Conservation (phyloP, 1,139 yeast species). For the Suhomyces ambrosiae region DNA sequence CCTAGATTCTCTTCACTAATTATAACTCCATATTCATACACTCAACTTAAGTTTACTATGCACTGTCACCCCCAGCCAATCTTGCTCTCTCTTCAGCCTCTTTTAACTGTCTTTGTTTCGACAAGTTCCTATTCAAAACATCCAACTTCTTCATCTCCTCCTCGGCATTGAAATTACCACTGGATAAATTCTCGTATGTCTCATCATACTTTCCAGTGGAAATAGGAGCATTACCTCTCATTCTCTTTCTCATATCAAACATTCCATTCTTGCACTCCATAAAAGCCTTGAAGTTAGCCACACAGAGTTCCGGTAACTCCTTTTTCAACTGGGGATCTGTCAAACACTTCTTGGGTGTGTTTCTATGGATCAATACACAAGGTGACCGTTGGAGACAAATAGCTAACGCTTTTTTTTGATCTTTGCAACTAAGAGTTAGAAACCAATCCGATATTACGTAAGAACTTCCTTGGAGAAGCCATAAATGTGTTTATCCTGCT, state of each 20-base stretch:
- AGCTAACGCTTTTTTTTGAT: slow-evolving; percentile 90
- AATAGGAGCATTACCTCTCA: slow-evolving; percentile 90
- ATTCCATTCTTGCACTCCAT: slow-evolving; percentile 85
- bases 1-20: no score
- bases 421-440: slow-evolving; percentile 71
- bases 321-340: slow-evolving; percentile 75
- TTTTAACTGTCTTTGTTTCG: slow-evolving; percentile 31
- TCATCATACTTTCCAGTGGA: slow-evolving; percentile 93
- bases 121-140: slow-evolving; percentile 51
- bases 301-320: slow-evolving; percentile 85
- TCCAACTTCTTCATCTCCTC: slow-evolving; percentile 76
- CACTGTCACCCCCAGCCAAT: slow-evolving; percentile 2
- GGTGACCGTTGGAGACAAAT: slow-evolving; percentile 95
- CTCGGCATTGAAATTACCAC: slow-evolving; percentile 77
- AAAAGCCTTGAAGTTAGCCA: slow-evolving; percentile 81
- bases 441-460: no score
- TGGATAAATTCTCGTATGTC: slow-evolving; percentile 73
- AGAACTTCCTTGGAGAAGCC: not conserved
- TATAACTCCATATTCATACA: no score
- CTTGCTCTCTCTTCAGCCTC: slow-evolving; percentile 15
- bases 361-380: slow-evolving; percentile 86
- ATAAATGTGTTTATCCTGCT: not conserved
- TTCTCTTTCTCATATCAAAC: slow-evolving; percentile 87
- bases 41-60: no score
- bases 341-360: slow-evolving; percentile 87